Percentiles rank a stretch among this genome's conserved stretches.
Evolutionary conservation across 805 yeast genomes (phyloP).

Genomic region (Pichia nanzhaoensis): DNA sequence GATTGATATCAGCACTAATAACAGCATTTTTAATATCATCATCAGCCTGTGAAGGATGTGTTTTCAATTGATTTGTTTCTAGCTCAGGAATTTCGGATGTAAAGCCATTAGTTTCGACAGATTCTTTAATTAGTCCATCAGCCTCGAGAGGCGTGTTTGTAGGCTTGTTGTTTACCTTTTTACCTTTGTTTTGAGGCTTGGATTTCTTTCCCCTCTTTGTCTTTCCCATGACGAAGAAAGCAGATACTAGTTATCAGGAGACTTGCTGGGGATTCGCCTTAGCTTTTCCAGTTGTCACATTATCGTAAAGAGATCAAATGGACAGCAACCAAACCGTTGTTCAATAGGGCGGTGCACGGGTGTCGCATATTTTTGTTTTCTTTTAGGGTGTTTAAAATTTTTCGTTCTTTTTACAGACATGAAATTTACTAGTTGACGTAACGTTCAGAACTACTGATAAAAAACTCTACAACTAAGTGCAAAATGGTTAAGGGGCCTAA

Average conservation of each 20-base stretch:
- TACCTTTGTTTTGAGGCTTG: not conserved
- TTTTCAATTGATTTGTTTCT: too few relatives aligned
- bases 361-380: not conserved
- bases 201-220: not conserved
- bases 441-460: too few relatives aligned
- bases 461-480: not conserved
- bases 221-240: not conserved
- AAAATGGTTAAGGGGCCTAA: slow-evolving; percentile 28
- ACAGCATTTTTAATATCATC: too few relatives aligned
- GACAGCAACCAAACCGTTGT: not conserved
- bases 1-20: too few relatives aligned
- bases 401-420: too few relatives aligned
- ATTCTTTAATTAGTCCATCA: not conserved
- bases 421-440: not conserved
- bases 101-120: not conserved
- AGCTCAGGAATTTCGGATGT: too few relatives aligned
- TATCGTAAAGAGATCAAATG: too few relatives aligned
- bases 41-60: too few relatives aligned
- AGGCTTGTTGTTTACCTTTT: not conserved
- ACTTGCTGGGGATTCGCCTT: too few relatives aligned
- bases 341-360: slow-evolving; percentile 2
- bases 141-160: not conserved
- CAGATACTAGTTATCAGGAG: too few relatives aligned
- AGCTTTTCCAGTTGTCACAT: too few relatives aligned
- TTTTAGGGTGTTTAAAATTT: too few relatives aligned